phyloP scores from a whole-genome alignment of 2,329 filamentous ascomycete species.

The Stylonectria norvegica region DNA sequence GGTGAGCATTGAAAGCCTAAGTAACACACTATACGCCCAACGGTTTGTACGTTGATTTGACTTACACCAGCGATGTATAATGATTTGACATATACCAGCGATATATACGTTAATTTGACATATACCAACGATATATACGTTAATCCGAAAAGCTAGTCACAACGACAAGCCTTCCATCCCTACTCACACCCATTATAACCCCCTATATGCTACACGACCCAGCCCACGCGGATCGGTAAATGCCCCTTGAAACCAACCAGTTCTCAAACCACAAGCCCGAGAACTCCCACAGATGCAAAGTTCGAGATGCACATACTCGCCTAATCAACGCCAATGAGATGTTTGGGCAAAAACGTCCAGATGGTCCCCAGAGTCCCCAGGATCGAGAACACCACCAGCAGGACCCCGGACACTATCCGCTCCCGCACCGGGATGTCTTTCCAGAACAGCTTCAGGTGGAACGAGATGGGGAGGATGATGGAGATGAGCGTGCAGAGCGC shows the following conservation, averaged over 20 bases:
- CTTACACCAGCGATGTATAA: too few relatives aligned
- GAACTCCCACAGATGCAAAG: slow-evolving; percentile 7
- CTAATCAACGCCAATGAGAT: slow-evolving; percentile 57
- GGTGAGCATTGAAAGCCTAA: too few relatives aligned
- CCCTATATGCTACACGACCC: too few relatives aligned
- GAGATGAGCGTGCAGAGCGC: slow-evolving; percentile 92
- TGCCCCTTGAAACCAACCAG: background rate
- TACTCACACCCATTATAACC: too few relatives aligned
- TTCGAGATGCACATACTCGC: background rate
- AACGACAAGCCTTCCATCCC: too few relatives aligned
- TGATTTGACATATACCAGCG: too few relatives aligned
- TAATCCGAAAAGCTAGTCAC: too few relatives aligned
- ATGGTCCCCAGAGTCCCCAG: slow-evolving; percentile 76
- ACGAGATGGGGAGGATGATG: slow-evolving; percentile 80
- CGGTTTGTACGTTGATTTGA: too few relatives aligned
- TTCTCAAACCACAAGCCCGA: background rate
- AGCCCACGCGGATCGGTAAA: background rate
- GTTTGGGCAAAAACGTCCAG: slow-evolving; percentile 84
- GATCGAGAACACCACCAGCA: slow-evolving; percentile 66
- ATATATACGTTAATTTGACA: too few relatives aligned
- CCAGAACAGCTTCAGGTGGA: slow-evolving; percentile 87
- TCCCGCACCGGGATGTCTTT: slow-evolving; percentile 64
- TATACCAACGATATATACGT: too few relatives aligned
- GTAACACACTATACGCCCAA: too few relatives aligned
- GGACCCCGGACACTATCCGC: slow-evolving; percentile 60